Percentiles rank a stretch among this genome's conserved stretches.
Evolutionary conservation across 495 filamentous ascomycete genomes (phyloP).

Genomic region (Hypoxylon lienhwacheense): DNA sequence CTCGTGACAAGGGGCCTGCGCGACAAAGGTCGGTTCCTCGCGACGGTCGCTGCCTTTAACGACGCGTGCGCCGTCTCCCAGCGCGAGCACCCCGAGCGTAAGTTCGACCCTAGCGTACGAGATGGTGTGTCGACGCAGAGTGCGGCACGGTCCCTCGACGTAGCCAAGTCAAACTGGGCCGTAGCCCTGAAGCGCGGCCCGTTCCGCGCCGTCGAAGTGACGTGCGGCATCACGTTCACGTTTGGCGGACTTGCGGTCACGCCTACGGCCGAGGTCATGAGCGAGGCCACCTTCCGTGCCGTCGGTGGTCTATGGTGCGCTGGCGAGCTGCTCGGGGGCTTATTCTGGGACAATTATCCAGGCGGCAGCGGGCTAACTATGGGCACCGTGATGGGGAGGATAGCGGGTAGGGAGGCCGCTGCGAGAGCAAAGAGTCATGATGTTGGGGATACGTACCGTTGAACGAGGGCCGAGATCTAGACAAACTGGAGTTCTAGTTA

Average conservation of each 20-base stretch:
- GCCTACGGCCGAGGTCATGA: constrained; percentile 52
- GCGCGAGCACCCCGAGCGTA: constrained; percentile 41
- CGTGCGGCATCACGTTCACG: constrained; percentile 65
- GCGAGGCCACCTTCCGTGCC: constrained; percentile 41
- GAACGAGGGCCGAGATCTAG: neutral
- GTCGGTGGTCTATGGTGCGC: constrained; percentile 58
- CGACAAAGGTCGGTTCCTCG: constrained; percentile 46
- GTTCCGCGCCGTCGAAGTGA: constrained; percentile 61
- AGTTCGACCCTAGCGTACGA: constrained; percentile 58
- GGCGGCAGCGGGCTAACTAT: constrained; percentile 63
- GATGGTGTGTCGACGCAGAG: constrained; percentile 62
- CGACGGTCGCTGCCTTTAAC: constrained; percentile 57
- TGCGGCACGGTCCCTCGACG: constrained; percentile 31
- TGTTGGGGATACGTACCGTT: neutral
- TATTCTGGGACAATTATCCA: constrained; percentile 67
- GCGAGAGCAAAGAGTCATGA: constrained; percentile 9
- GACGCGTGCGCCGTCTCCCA: constrained; percentile 47
- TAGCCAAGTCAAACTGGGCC: constrained; percentile 68
- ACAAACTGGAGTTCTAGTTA: neutral
- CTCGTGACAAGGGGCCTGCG: constrained; percentile 48
- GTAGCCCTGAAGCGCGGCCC: constrained; percentile 56
- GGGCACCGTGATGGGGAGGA: constrained; percentile 32
- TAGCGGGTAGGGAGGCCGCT: constrained; percentile 28
- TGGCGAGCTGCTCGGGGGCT: constrained; percentile 65
- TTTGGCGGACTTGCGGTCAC: constrained; percentile 63